Evolutionary conservation across 306 rosid genomes (phyloP).

Genomic region (Lathyrus sativus): DNA sequence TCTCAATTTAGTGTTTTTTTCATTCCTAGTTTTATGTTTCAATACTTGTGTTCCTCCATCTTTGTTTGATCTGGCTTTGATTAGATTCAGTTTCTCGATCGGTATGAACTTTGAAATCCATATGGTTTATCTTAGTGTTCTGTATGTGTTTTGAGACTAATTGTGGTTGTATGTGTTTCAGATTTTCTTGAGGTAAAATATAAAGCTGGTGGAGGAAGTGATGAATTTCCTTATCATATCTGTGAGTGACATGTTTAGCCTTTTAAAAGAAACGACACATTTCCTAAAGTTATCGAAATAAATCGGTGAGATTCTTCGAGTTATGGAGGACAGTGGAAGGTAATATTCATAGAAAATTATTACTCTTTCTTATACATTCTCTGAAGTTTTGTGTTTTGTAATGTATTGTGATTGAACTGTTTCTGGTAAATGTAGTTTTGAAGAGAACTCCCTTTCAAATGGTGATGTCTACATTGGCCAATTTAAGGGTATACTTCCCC

Average conservation of each 20-base stretch:
- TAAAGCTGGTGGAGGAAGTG: conserved; percentile 36
- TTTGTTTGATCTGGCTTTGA: conserved; percentile 8
- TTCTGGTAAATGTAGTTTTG: conserved; percentile 43
- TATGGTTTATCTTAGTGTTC: background rate
- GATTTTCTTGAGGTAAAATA: conserved; percentile 21
- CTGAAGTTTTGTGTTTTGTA: conserved; percentile 18
- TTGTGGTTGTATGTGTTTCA: conserved; percentile 37
- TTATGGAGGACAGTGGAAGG: conserved; percentile 65
- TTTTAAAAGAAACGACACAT: conserved; percentile 31
- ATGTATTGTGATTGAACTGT: conserved; percentile 24
- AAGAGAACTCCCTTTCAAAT: conserved; percentile 63
- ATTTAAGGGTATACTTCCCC: conserved; percentile 60
- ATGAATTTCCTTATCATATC: conserved; percentile 28
- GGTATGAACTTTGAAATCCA: background rate
- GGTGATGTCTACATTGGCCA: conserved; percentile 71
- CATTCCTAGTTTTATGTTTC: background rate
- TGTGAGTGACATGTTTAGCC: conserved; percentile 27
- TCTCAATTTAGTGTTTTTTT: background rate
- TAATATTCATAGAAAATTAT: conserved; percentile 38
- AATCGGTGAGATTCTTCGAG: conserved; percentile 25
- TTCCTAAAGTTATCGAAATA: conserved; percentile 31
- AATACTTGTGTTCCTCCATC: background rate
- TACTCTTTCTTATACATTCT: conserved; percentile 11
- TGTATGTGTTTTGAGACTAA: conserved; percentile 13
- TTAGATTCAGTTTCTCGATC: background rate